phyloP scores from a whole-genome alignment of 192 early-diverging fungal species.

The Geosiphon pyriformis region DNA sequence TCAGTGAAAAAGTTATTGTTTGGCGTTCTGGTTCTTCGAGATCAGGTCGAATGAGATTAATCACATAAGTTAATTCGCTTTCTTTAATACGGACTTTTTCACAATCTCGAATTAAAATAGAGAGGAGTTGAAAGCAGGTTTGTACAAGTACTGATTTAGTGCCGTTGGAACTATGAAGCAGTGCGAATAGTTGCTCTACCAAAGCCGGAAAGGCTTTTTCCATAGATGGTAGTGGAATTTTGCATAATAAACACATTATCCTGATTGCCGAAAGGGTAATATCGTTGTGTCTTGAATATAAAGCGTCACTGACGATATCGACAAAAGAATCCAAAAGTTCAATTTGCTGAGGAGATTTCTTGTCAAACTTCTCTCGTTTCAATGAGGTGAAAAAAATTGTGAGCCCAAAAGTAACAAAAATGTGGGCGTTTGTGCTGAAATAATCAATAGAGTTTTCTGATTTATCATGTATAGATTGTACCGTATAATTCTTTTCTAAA shows the following conservation, averaged over 20 bases:
- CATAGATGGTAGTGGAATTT: conserved; percentile 67
- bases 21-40: conserved; percentile 86
- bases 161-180: conserved; percentile 59
- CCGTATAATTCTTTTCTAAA: conserved; percentile 63
- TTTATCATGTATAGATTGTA: conserved; percentile 64
- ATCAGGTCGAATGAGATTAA: conserved; percentile 79
- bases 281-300: conserved; percentile 76
- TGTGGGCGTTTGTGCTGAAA: conserved; percentile 78
- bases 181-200: conserved; percentile 71
- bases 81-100: conserved; percentile 62
- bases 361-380: conserved; percentile 52
- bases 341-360: conserved; percentile 52
- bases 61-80: conserved; percentile 69
- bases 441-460: conserved; percentile 55
- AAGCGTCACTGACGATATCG: conserved; percentile 66
- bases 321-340: conserved; percentile 79
- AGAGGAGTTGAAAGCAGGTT: conserved; percentile 75
- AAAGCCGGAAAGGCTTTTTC: conserved; percentile 61
- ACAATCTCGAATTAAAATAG: conserved; percentile 74
- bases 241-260: conserved; percentile 67
- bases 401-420: conserved; percentile 93
- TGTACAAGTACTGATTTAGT: conserved; percentile 69
- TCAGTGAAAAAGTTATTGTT: conserved; percentile 75
- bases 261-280: conserved; percentile 65
- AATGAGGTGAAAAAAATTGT: conserved; percentile 72